Base-by-base conservation (phyloP, 805 yeast species). In the Priceomyces haplophilus region DNA sequence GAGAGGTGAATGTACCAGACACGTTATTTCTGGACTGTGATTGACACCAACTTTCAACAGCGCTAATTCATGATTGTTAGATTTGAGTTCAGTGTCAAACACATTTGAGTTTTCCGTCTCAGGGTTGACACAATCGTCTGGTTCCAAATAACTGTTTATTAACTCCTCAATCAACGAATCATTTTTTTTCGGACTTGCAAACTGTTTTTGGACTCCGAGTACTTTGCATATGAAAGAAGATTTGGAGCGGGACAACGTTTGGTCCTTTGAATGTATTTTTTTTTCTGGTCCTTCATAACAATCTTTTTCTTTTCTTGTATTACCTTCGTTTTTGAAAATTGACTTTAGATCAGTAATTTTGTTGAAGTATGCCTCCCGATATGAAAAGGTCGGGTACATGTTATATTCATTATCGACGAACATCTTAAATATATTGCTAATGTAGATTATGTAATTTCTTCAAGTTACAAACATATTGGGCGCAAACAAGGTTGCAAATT, bases 131-230 rank as follows among this genome's bases (percentile, higher is more conserved):
- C 31, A 5, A 11, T 27, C 31, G 4, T 17, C 20, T 21, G 34
- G 23, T 10, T 23, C 15, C 31, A 30, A 37, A 21, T 46, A 32
- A 18, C 24, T 40, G 6, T 40, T 41, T 18, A 34, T 35, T 24
- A 41, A 40, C 8, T 43, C 43, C 8, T 36, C 41, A 23, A 43
- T 24, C n/a, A 40, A 15, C 12, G n/a, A 27, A 34, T 47, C 44
- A n/a, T 34, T 13, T 21, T 24, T 25, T 4, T 7, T 17, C 25
- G 31, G 32, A 19, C 21, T 18, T 12, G 15, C 13, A 6, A 10
- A 4, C 11, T n/a, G 31, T 10, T n/a, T 27, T 5, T 27, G 15
- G 5, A 10, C 11, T 5, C 31, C 31, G n/a, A 27, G 16, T 8
- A 21, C 25, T 3, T 3, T 19, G 32, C 3, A 39, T 29, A 38